A percentile compares a stretch with the other conserved stretches of the same genome.
These are phyloP conservation scores for Alternaria rosae DNA, from an alignment of 2,329 filamentous ascomycete genomes.

Conservation along the genomic window DNA sequence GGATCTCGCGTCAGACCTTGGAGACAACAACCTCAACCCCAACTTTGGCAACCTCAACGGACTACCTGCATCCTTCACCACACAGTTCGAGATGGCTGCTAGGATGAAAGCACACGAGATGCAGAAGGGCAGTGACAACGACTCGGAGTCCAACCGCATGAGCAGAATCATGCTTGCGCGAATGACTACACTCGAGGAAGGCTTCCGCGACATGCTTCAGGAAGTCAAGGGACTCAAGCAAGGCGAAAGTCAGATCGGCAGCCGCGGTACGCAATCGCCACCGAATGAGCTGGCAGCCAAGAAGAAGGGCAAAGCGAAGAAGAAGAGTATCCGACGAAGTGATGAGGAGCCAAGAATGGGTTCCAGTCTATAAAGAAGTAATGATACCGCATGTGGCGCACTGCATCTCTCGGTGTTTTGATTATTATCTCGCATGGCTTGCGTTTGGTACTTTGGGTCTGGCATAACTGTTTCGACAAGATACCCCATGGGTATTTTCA, in stretches of 20 bases:
- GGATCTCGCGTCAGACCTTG: slow-evolving; percentile 76
- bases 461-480: slow-evolving; percentile 8
- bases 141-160: slow-evolving; percentile 53
- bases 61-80: slow-evolving; percentile 79
- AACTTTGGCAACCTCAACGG: slow-evolving; percentile 68
- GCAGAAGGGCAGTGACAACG: slow-evolving; percentile 32
- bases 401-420: slow-evolving; percentile 16
- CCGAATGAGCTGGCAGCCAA: slow-evolving; percentile 32
- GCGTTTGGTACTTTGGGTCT: slow-evolving; percentile 2
- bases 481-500: slow-evolving; percentile 9
- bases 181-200: slow-evolving; percentile 93
- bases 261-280: slow-evolving; percentile 38
- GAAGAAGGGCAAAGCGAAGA: slow-evolving; percentile 45
- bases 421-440: slow-evolving; percentile 6
- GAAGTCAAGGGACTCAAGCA: slow-evolving; percentile 74
- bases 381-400: neutral
- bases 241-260: slow-evolving; percentile 36
- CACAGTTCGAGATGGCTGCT: slow-evolving; percentile 60
- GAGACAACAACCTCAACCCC: slow-evolving; percentile 66
- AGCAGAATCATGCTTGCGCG: slow-evolving; percentile 81
- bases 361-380: slow-evolving; percentile 30
- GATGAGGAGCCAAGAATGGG: slow-evolving; percentile 36
- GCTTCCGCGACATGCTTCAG: slow-evolving; percentile 84
- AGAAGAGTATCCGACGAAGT: slow-evolving; percentile 30
- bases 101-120: slow-evolving; percentile 33